Evolutionary conservation across 140 eudicot genomes (phyloP), one percentile per base, ranked within the genome.

Genomic region (Cichorium intybus): DNA sequence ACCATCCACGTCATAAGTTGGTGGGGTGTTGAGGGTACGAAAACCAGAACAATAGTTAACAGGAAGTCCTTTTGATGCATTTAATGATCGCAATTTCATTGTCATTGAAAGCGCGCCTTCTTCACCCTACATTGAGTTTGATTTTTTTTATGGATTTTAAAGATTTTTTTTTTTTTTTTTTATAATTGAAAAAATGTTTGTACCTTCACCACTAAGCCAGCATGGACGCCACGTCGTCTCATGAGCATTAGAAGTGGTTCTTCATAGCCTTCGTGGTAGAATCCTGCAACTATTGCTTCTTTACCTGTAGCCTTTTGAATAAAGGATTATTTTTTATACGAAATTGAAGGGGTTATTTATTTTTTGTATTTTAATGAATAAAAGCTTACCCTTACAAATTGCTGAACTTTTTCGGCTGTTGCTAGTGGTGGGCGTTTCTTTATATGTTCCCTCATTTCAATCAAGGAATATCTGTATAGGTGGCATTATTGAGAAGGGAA

Each of bases 51-150:
- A 94, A 77, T 94, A 94, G 70, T 94, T 94, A 61, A 94, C 97
- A 46, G 97, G 97, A n/a, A 94, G 81, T 45, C 95, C 95, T 77
- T 94, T 94, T 45, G 99, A 88, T 31, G 97, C 90, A 70, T 65
- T 84, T 62, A 43, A 51, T 33, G 95, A 81, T 34, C 80, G 77
- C 24, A 54, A 57, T 73, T 78, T 94, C 34, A 84, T 94, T 52
- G 99, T 94, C 97, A 94, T 89, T 69, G 99, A 94, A 72, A 94
- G 97, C 24, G 97, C 97, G 43, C 99, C 99, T 76, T 94, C 99
- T 81, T 94, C 99, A 1, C 99, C 99, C 99, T 93, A 65, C 79
- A 77, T 45, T n/a, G n/a, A n/a, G n/a, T n/a, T n/a, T n/a, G n/a
- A n/a, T n/a, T n/a, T 15, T 8, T 27, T 27, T 4, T 4, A 27